Evolutionary conservation across 306 rosid species (phyloP), one percentile per base, ranked within the genome.

Genomic region (Cucurbita pepo): DNA sequence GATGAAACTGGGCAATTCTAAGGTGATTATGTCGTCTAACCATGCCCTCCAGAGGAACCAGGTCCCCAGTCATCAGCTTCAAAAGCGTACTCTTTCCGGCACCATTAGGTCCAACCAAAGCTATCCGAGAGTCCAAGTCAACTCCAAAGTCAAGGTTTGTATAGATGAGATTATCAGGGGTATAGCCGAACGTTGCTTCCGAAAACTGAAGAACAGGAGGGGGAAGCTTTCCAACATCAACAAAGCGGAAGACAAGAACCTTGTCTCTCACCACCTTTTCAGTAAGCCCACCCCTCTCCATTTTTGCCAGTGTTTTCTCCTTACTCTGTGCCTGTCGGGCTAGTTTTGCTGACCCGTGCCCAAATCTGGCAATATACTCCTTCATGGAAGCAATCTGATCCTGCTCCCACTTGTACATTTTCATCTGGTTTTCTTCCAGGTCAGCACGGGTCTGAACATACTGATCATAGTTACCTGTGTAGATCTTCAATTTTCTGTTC

Each of bases 291-390:
- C 99, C 96, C 3, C 99, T 89, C 87, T 95, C 97, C 99, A 95
- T 95, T 77, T 95, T 95, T 52, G 92, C 99, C 53, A 95, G 81
- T 6, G 99, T 95, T 84, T 95, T 95, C 82, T 95, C 99, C 69
- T 95, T 95, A 77, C 99, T 95, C 82, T 95, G 99, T 45, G 99
- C 99, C 80, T 95, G 99, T 38, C 99, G 99, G 72, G 99, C 99
- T 7, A 95, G 83, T 74, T 95, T 95, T 5, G 99, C 99, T 1
- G 99, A 95, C 16, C 99, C 99, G 41, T 95, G 99, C 62, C 99
- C 99, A 83, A 95, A 95, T 16, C 99, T 88, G 7, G 99, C 99
- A 69, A 95, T 95, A 67, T 95, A 95, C 77, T 91, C 99, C 77
- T 95, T 95, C 99, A 95, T 95, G 4, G 83, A 75, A 69, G 99